Evolutionary conservation across 75 land plant genomes (phyloP).

Genomic region (Azolla pinnata): DNA sequence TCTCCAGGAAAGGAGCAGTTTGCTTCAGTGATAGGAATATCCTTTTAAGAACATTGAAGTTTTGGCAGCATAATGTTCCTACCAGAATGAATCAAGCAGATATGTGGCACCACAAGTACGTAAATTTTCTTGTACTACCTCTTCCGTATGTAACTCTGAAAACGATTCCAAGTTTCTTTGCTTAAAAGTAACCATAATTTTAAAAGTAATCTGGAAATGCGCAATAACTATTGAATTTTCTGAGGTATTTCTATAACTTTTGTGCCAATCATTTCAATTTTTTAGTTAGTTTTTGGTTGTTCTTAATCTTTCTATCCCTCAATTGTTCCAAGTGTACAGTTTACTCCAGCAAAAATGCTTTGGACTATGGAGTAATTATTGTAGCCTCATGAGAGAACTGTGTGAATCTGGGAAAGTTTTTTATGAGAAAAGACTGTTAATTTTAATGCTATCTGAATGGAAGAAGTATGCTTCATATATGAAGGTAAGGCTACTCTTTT

Average conservation of each 20-base stretch:
- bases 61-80: background rate
- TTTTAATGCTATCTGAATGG: background rate
- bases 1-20: conserved; percentile 4
- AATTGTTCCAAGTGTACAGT: background rate
- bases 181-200: too few relatives aligned
- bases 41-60: background rate
- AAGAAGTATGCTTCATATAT: background rate
- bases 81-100: background rate
- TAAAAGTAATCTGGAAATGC: too few relatives aligned
- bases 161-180: too few relatives aligned
- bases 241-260: too few relatives aligned
- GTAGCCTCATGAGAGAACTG: background rate
- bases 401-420: background rate
- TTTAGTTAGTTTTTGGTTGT: too few relatives aligned
- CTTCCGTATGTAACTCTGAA: too few relatives aligned
- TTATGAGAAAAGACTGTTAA: background rate
- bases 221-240: too few relatives aligned
- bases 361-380: background rate
- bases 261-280: too few relatives aligned
- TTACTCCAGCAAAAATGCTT: background rate
- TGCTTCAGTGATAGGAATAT: background rate
- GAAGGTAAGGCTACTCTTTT: background rate
- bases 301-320: background rate
- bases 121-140: too few relatives aligned
- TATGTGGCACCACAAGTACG: conserved; percentile 9